phyloP scores from a whole-genome alignment of 768 basidiomycete genomes.

The Lactarius trivialis region DNA sequence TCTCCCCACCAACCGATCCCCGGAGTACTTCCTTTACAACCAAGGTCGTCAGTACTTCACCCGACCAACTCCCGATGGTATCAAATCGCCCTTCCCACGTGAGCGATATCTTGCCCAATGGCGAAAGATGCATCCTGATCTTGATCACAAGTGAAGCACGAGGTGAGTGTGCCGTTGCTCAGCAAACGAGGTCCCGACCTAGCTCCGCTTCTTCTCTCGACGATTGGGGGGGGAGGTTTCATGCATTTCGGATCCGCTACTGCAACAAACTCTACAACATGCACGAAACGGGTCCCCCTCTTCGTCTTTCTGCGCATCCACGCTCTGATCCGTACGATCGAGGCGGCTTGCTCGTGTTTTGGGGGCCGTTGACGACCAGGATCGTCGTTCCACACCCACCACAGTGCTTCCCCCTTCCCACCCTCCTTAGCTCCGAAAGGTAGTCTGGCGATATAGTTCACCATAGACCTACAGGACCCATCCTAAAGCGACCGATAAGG shows the following conservation, averaged over 20 bases:
- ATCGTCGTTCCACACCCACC: slow-evolving; percentile 10
- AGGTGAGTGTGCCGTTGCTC: slow-evolving; percentile 4
- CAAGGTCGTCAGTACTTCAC: not conserved
- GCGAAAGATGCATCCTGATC: slow-evolving; percentile 3
- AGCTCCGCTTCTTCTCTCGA: slow-evolving; percentile 3
- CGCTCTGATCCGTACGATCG: slow-evolving; percentile 18
- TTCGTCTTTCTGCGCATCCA: slow-evolving; percentile 3
- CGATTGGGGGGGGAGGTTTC: not conserved
- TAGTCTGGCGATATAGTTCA: not conserved
- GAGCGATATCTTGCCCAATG: slow-evolving; percentile 1
- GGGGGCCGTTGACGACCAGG: slow-evolving; percentile 14
- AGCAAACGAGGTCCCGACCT: slow-evolving; percentile 2
- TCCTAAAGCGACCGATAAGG: not conserved
- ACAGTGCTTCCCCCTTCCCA: not conserved
- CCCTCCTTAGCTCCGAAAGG: slow-evolving; percentile 13
- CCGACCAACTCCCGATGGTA: slow-evolving; percentile 6
- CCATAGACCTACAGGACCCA: not conserved
- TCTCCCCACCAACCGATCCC: not conserved
- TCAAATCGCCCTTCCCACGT: not conserved
- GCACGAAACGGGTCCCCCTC: not conserved
- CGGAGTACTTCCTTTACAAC: slow-evolving; percentile 1
- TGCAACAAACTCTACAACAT: slow-evolving; percentile 10
- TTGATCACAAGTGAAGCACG: slow-evolving; percentile 2
- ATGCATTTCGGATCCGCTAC: slow-evolving; percentile 1
- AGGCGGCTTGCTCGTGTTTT: slow-evolving; percentile 13